phyloP scores from a whole-genome alignment of 441 rosid genomes.

The Theobroma grandiflorum region DNA sequence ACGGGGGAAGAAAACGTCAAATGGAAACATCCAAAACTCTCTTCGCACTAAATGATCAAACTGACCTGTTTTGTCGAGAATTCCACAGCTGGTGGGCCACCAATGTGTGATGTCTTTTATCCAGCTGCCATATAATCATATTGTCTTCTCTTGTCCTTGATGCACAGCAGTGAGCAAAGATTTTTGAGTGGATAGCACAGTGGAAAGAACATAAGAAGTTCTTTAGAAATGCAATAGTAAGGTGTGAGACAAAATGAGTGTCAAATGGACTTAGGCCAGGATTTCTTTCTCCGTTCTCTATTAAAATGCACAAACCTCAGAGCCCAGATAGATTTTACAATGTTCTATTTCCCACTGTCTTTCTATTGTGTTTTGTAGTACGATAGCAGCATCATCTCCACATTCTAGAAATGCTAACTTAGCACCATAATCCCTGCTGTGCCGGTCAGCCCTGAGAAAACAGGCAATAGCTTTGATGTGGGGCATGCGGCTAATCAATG shows the following conservation, averaged over 20 bases:
- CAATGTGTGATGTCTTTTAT: background rate
- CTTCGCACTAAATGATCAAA: conserved; percentile 10
- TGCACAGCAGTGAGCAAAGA: conserved; percentile 21
- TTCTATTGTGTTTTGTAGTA: background rate
- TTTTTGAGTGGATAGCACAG: background rate
- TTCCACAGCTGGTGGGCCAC: conserved; percentile 18
- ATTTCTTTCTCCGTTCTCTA: background rate
- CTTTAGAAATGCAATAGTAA: background rate
- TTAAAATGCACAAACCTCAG: conserved; percentile 16
- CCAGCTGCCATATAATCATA: conserved; percentile 16
- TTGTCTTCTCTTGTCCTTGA: conserved; percentile 17
- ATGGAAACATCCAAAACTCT: conserved; percentile 14
- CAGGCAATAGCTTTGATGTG: background rate
- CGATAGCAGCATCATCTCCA: background rate
- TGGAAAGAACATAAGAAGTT: background rate
- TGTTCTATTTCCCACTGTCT: background rate
- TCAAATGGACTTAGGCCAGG: conserved; percentile 3
- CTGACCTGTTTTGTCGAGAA: conserved; percentile 6
- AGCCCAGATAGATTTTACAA: conserved; percentile 10
- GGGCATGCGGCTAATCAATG: background rate
- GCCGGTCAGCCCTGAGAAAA: background rate
- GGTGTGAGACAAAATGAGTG: conserved; percentile 11
- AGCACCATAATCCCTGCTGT: conserved; percentile 11
- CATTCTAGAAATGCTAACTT: background rate
- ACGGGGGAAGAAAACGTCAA: conserved; percentile 16